phyloP scores from a whole-genome alignment of 2,329 filamentous ascomycete genomes.

The Cryphonectria japonica region DNA sequence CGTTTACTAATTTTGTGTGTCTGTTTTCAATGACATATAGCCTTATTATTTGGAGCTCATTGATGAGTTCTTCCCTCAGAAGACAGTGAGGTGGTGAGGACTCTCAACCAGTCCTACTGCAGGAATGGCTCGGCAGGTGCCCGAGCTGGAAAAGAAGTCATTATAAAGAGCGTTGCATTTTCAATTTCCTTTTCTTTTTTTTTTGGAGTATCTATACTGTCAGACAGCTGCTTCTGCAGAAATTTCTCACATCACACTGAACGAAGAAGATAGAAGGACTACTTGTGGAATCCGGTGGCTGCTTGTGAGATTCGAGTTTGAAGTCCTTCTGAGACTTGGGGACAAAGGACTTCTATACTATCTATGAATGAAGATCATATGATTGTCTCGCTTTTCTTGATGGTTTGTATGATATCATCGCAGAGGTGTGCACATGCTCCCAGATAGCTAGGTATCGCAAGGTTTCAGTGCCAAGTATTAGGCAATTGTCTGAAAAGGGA shows the following conservation, averaged over 20 bases:
- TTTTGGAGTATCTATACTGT: not conserved
- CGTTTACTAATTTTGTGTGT: conserved; percentile 1
- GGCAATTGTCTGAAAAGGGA: not conserved
- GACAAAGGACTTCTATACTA: not conserved
- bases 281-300: not conserved
- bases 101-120: not conserved
- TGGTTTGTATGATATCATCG: no score
- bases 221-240: not conserved
- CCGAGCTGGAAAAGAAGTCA: not conserved
- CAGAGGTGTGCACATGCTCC: no score
- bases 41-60: conserved; percentile 76
- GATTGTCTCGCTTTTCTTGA: no score
- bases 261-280: not conserved
- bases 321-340: not conserved
- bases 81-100: conserved; percentile 69
- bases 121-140: not conserved
- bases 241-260: not conserved
- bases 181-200: not conserved
- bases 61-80: conserved; percentile 72
- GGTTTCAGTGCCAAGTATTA: no score
- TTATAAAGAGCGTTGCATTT: conserved; percentile 13
- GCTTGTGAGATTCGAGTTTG: no score
- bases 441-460: no score
- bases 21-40: conserved; percentile 38
- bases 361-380: not conserved